Evolutionary conservation across 805 yeast species (phyloP).

Genomic region (Yarrowia divulgata): DNA sequence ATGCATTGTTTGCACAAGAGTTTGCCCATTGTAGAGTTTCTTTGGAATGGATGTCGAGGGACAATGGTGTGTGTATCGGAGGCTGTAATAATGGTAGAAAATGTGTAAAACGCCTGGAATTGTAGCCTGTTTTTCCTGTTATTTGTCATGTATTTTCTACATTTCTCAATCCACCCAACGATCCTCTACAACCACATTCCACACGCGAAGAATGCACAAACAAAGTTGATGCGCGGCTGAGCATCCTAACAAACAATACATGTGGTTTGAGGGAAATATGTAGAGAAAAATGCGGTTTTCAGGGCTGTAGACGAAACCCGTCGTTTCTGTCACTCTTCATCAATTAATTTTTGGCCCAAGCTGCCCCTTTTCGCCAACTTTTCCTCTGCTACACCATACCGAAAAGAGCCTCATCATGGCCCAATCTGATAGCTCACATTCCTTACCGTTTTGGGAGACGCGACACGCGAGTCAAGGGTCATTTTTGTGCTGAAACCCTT

Average conservation of each 20-base stretch:
- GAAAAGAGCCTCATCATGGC: not conserved
- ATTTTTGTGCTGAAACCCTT: constrained; percentile 8
- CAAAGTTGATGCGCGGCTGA: constrained; percentile 38
- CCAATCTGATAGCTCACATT: constrained; percentile 34
- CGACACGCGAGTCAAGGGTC: constrained; percentile 38
- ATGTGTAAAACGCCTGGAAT: not conserved
- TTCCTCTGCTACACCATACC: not conserved
- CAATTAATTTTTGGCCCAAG: too few relatives aligned
- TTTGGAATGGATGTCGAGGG: constrained; percentile 1
- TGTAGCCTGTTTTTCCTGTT: not conserved
- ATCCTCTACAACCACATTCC: constrained; percentile 7
- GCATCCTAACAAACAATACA: constrained; percentile 31
- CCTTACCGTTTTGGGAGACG: constrained; percentile 33
- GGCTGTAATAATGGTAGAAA: not conserved
- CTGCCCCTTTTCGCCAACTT: not conserved
- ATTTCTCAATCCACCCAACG: not conserved
- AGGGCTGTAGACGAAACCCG: not conserved
- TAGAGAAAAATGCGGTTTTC: not conserved
- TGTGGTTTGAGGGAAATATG: constrained; percentile 32
- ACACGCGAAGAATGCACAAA: constrained; percentile 37
- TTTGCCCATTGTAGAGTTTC: constrained; percentile 24
- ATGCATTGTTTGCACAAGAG: constrained; percentile 18
- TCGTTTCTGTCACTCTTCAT: too few relatives aligned
- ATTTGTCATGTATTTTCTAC: not conserved
- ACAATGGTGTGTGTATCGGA: not conserved